Conservation (phyloP, 331 rosid species). For the Pyracantha coccinea region DNA sequence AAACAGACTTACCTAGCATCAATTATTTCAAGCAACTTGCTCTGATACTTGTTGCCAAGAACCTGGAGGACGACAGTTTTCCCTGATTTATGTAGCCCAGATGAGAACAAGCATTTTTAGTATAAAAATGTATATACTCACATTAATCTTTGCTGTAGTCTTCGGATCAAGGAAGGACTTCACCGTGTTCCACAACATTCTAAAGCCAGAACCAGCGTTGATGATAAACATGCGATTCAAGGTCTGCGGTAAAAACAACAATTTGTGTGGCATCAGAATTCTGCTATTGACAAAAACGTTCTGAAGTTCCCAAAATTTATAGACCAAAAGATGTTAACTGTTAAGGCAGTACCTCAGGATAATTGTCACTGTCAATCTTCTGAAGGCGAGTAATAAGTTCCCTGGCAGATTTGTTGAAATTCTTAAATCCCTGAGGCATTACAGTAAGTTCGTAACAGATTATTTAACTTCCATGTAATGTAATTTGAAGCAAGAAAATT, state of each 20-base stretch:
- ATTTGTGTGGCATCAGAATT: conserved; percentile 9
- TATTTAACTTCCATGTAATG: neutral
- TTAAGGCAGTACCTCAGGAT: conserved; percentile 58
- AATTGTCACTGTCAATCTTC: conserved; percentile 78
- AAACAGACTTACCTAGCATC: conserved; percentile 61
- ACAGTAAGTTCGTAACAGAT: neutral
- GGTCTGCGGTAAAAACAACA: conserved; percentile 57
- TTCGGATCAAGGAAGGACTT: conserved; percentile 91
- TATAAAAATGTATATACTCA: conserved; percentile 24
- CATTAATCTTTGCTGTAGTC: conserved; percentile 86
- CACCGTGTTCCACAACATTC: conserved; percentile 90
- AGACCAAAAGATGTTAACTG: neutral
- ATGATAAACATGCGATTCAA: conserved; percentile 95
- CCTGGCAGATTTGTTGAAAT: conserved; percentile 71
- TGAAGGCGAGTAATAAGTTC: conserved; percentile 67
- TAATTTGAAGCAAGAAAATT: neutral
- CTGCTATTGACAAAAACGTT: neutral
- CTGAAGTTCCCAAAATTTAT: neutral
- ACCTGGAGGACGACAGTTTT: conserved; percentile 46
- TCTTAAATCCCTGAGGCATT: conserved; percentile 64
- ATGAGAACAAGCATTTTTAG: conserved; percentile 13
- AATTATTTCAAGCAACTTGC: conserved; percentile 81
- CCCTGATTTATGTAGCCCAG: conserved; percentile 8
- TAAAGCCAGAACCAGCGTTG: conserved; percentile 93
- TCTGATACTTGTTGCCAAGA: conserved; percentile 80